Conservation (phyloP, 192 early-diverging fungal species). For the Dispira parvispora region DNA sequence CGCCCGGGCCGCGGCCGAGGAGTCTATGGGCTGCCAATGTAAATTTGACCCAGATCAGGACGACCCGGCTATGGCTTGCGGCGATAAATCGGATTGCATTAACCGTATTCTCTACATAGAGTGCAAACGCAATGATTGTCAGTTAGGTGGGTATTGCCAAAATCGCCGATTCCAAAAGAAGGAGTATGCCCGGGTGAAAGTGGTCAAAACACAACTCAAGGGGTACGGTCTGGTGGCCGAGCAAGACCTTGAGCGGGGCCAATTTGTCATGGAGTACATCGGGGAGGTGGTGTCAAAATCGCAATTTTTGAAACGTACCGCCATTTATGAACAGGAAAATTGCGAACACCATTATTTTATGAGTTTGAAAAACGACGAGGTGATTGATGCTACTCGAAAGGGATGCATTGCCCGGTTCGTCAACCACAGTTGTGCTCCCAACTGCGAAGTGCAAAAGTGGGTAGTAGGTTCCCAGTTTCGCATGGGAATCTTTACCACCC, state of each 20-base stretch:
- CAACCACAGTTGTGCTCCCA: conserved; percentile 95
- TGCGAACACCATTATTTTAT: conserved; percentile 97
- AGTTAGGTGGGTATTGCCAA: conserved; percentile 69
- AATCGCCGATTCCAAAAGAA: conserved; percentile 80
- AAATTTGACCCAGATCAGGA: conserved; percentile 45
- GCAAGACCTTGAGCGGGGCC: conserved; percentile 45
- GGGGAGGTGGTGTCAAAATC: conserved; percentile 81
- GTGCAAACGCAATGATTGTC: conserved; percentile 78
- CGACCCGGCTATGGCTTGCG: conserved; percentile 61
- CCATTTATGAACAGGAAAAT: conserved; percentile 63
- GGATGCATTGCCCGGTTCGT: conserved; percentile 93
- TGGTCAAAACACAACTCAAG: conserved; percentile 82
- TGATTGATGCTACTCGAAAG: conserved; percentile 88
- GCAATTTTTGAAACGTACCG: conserved; percentile 68
- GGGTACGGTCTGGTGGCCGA: conserved; percentile 82
- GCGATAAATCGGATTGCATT: conserved; percentile 76
- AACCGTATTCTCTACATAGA: conserved; percentile 86
- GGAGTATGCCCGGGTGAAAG: conserved; percentile 70
- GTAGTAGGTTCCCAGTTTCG: conserved; percentile 74
- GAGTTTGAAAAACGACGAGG: conserved; percentile 80
- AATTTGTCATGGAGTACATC: conserved; percentile 95
- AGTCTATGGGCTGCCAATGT: conserved; percentile 65
- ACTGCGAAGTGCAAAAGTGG: conserved; percentile 94
- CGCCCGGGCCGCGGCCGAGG: conserved; percentile 45
- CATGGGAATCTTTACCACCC: conserved; percentile 90